phyloP scores from a whole-genome alignment of 768 basidiomycete genomes.

The Symmetrospora coprosmae region DNA sequence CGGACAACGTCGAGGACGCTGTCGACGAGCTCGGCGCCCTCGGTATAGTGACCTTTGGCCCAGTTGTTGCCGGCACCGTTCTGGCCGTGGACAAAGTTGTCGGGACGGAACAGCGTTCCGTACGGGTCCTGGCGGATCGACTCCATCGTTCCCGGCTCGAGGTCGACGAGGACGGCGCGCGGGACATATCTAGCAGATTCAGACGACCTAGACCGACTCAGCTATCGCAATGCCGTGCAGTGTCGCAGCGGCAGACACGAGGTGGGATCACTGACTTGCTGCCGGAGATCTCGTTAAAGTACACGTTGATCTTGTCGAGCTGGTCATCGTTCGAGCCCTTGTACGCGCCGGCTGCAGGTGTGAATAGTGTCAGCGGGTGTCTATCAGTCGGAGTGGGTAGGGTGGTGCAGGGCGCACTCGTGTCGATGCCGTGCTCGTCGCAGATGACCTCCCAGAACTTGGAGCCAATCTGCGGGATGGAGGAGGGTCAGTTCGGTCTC shows the following conservation, averaged over 20 bases:
- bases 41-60: slow-evolving; percentile 69
- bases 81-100: slow-evolving; percentile 94
- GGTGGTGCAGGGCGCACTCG: neutral
- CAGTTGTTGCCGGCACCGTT: slow-evolving; percentile 63
- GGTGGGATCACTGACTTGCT: neutral
- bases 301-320: slow-evolving; percentile 25
- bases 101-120: slow-evolving; percentile 43
- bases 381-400: neutral
- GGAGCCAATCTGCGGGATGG: slow-evolving; percentile 20
- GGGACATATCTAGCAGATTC: slow-evolving; percentile 75
- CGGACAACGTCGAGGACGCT: slow-evolving; percentile 94
- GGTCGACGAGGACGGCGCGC: slow-evolving; percentile 88
- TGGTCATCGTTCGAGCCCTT: slow-evolving; percentile 27
- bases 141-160: slow-evolving; percentile 70
- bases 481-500: no score
- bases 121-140: slow-evolving; percentile 36
- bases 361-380: neutral
- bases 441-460: slow-evolving; percentile 25
- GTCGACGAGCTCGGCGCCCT: slow-evolving; percentile 94
- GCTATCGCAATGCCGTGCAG: neutral
- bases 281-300: slow-evolving; percentile 25
- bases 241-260: neutral
- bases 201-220: slow-evolving; percentile 39
- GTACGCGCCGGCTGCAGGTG: slow-evolving; percentile 21
- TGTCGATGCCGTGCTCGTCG: slow-evolving; percentile 25